phyloP scores from a whole-genome alignment of 1,284 basidiomycete species.

The Cryptococcus hybrid region DNA sequence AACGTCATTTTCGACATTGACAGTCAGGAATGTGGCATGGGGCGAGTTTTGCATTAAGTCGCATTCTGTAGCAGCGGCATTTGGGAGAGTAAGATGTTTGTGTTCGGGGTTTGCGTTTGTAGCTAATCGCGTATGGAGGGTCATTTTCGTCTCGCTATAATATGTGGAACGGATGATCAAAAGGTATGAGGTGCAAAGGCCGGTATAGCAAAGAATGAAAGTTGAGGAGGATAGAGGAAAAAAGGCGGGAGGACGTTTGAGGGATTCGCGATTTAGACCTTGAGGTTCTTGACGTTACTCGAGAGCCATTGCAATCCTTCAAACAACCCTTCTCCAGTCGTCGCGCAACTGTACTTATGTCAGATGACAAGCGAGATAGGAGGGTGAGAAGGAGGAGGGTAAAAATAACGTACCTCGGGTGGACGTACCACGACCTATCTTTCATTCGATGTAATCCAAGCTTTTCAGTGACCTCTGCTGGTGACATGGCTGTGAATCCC shows the following conservation, averaged over 20 bases:
- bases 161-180: no score
- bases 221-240: no score
- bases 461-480: constrained; percentile 97
- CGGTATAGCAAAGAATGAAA: no score
- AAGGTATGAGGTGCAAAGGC: no score
- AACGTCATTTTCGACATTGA: no score
- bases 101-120: no score
- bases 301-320: constrained; percentile 96
- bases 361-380: background rate
- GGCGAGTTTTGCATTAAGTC: no score
- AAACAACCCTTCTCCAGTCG: constrained; percentile 90
- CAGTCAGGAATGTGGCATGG: no score
- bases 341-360: constrained; percentile 68
- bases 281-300: constrained; percentile 79
- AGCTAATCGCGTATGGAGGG: no score
- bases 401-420: constrained; percentile 71
- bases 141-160: no score
- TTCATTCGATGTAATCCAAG: constrained; percentile 93
- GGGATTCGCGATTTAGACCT: constrained; percentile 17
- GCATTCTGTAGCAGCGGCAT: no score
- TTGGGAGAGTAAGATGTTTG: no score
- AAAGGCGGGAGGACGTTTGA: background rate
- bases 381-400: background rate
- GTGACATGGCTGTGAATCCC: constrained; percentile 80
- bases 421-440: constrained; percentile 98